Evolutionary conservation across 208 protist genomes (phyloP).

Genomic region (Trypanosoma congolense): DNA sequence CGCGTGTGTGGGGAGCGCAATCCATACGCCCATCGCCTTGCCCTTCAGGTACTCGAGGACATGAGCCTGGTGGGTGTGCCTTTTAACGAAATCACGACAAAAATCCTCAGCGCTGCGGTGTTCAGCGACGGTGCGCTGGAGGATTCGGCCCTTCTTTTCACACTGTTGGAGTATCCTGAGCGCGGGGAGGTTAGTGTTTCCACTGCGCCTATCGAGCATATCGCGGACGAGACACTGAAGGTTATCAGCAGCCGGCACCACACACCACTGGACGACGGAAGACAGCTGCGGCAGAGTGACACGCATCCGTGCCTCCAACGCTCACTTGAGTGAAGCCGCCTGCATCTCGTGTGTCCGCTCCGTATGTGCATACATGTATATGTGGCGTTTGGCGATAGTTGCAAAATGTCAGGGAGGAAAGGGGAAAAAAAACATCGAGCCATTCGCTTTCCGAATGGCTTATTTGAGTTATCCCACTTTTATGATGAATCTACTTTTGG

Average conservation of each 20-base stretch:
- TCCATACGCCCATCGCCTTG: conserved; percentile 58
- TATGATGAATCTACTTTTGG: too few relatives aligned
- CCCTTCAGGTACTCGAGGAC: conserved; percentile 78
- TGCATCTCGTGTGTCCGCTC: too few relatives aligned
- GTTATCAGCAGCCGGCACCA: conserved; percentile 83
- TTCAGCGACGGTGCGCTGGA: conserved; percentile 85
- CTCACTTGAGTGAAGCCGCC: conserved; percentile 75
- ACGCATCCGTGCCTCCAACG: conserved; percentile 85
- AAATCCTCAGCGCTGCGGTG: conserved; percentile 56
- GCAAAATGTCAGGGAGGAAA: too few relatives aligned
- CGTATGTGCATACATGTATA: too few relatives aligned
- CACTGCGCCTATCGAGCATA: conserved; percentile 39
- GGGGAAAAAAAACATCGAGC: too few relatives aligned
- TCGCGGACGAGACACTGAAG: conserved; percentile 57
- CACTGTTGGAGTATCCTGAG: conserved; percentile 86
- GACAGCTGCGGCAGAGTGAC: conserved; percentile 51
- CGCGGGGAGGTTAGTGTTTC: conserved; percentile 78
- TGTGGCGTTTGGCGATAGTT: too few relatives aligned
- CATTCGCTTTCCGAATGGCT: too few relatives aligned
- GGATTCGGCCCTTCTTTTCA: conserved; percentile 82
- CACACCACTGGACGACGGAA: conserved; percentile 76
- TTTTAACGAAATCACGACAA: conserved; percentile 63
- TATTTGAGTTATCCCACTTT: too few relatives aligned
- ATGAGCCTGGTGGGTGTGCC: conserved; percentile 81
- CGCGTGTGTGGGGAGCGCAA: conserved; percentile 78